Conservation (phyloP, 2,329 filamentous ascomycete genomes). For the Fusarium dimerum region DNA sequence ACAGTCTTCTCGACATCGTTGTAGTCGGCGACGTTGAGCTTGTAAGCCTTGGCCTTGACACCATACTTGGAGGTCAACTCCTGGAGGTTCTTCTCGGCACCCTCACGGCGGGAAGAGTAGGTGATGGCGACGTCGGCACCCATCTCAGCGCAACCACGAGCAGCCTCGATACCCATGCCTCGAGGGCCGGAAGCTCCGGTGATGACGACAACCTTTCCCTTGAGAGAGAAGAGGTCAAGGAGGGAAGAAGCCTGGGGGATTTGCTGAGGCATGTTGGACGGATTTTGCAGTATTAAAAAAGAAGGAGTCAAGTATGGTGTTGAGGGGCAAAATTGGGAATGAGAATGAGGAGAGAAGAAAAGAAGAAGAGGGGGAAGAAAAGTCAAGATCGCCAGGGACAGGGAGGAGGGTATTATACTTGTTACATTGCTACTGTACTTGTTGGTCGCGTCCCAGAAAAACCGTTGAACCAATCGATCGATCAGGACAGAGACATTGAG, state of each 20-base stretch:
- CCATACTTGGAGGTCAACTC: slow-evolving; percentile 67
- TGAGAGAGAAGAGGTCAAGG: slow-evolving; percentile 69
- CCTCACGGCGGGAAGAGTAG: slow-evolving; percentile 69
- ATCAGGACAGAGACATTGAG: slow-evolving; percentile 9
- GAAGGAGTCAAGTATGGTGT: slow-evolving; percentile 1
- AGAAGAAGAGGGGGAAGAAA: neutral
- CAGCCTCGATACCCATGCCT: slow-evolving; percentile 71
- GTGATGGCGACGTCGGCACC: slow-evolving; percentile 72
- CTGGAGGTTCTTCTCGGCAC: slow-evolving; percentile 65
- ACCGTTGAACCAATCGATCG: no score
- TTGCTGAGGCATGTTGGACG: slow-evolving; percentile 51
- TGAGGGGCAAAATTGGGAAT: slow-evolving; percentile 6
- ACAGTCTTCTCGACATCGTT: slow-evolving; percentile 53
- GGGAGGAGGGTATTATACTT: neutral
- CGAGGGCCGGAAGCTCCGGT: slow-evolving; percentile 69
- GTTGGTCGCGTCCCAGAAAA: no score
- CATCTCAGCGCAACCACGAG: slow-evolving; percentile 69
- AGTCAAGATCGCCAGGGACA: neutral
- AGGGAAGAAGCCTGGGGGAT: slow-evolving; percentile 60
- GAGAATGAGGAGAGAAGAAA: neutral
- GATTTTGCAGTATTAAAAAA: slow-evolving; percentile 1
- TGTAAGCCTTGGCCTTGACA: slow-evolving; percentile 64
- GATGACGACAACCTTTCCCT: slow-evolving; percentile 71
- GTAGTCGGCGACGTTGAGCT: slow-evolving; percentile 58
- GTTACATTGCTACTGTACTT: no score